phyloP scores from a whole-genome alignment of 768 basidiomycete genomes.

The Amanita rimosa region DNA sequence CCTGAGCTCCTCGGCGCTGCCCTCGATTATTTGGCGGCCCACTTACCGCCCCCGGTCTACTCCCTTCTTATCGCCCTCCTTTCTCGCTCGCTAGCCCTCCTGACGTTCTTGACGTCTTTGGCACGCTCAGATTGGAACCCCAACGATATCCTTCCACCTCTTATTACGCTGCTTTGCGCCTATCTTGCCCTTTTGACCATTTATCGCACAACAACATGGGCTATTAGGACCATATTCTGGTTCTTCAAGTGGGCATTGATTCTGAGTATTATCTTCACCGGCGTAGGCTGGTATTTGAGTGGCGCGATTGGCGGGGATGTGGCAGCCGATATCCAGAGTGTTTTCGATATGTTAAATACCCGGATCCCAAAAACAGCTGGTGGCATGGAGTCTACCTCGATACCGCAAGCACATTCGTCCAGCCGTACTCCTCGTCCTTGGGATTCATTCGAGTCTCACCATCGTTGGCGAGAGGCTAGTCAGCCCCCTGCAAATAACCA shows the following conservation, averaged over 20 bases:
- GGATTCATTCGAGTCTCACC: constrained; percentile 56
- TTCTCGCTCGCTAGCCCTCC: constrained; percentile 39
- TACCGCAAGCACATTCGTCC: constrained; percentile 9
- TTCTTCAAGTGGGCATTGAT: constrained; percentile 72
- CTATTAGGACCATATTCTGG: constrained; percentile 54
- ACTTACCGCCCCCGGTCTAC: constrained; percentile 46
- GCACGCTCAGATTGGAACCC: constrained; percentile 50
- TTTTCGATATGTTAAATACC: constrained; percentile 21
- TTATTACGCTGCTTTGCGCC: constrained; percentile 60
- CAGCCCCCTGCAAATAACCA: constrained; percentile 12
- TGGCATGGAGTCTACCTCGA: constrained; percentile 12
- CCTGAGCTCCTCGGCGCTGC: constrained; percentile 42
- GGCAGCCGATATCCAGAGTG: constrained; percentile 5
- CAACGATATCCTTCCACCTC: constrained; percentile 59
- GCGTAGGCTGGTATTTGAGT: constrained; percentile 42
- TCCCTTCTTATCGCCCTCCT: constrained; percentile 36
- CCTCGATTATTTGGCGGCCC: constrained; percentile 40
- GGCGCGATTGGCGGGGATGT: constrained; percentile 13
- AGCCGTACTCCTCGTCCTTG: constrained; percentile 24
- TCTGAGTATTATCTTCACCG: constrained; percentile 40
- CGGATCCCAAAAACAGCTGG: constrained; percentile 19
- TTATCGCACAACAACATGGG: constrained; percentile 71
- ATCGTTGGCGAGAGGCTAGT: constrained; percentile 36
- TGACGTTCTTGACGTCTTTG: constrained; percentile 36
- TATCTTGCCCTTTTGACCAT: constrained; percentile 70